Percentiles rank a stretch among this genome's conserved stretches.
phyloP scores from a whole-genome alignment of 2,329 filamentous ascomycete species.

The Aureobasidium melanogenum region DNA sequence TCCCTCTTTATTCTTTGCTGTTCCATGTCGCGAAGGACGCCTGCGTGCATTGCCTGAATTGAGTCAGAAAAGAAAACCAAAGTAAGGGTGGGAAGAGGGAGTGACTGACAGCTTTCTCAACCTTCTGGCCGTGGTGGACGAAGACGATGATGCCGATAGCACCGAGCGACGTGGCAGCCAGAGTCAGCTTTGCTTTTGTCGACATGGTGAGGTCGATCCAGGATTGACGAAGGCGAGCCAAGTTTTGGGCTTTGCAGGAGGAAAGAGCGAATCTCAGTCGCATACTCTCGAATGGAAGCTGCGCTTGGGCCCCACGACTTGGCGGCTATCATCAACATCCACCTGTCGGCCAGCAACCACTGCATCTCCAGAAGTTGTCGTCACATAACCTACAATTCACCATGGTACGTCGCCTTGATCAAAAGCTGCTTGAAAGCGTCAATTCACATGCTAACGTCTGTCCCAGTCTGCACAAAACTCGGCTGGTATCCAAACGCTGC shows the following conservation, averaged over 20 bases:
- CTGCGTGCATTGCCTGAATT: slow-evolving; percentile 81
- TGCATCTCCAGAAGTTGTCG: not conserved
- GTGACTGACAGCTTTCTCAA: slow-evolving; percentile 64
- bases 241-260: not conserved
- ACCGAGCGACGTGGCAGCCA: slow-evolving; percentile 67
- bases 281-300: not conserved
- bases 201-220: slow-evolving; percentile 75
- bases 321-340: not conserved
- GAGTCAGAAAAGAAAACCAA: not conserved
- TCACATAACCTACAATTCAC: slow-evolving; percentile 12
- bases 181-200: slow-evolving; percentile 75
- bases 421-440: not conserved
- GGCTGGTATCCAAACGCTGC: slow-evolving; percentile 93
- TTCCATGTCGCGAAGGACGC: slow-evolving; percentile 90
- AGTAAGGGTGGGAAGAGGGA: slow-evolving; percentile 14
- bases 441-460: slow-evolving; percentile 19
- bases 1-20: slow-evolving; percentile 85
- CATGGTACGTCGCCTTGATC: slow-evolving; percentile 17
- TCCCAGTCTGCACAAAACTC: slow-evolving; percentile 92
- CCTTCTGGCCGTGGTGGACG: slow-evolving; percentile 82
- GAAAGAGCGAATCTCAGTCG: not conserved
- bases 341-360: slow-evolving; percentile 1
- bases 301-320: slow-evolving; percentile 10
- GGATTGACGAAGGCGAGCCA: not conserved
- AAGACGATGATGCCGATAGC: slow-evolving; percentile 69